A percentile compares a stretch with the other conserved stretches of the same genome.
phyloP scores from a whole-genome alignment of 192 early-diverging fungal genomes.

The Spizellomyces punctatus region DNA sequence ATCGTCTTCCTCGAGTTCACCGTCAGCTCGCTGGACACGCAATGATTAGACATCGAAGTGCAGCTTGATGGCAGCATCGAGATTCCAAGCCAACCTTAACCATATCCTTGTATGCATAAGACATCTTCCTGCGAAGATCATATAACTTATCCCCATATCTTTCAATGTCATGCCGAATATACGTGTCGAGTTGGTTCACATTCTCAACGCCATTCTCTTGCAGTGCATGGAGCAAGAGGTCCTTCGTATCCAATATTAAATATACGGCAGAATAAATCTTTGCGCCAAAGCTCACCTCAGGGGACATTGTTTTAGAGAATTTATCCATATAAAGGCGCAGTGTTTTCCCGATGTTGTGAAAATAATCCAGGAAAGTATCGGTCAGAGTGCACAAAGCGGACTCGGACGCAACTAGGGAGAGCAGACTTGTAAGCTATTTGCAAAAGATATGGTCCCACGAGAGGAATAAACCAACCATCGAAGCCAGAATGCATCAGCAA shows the following conservation, averaged over 20 bases:
- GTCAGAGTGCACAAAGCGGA: constrained; percentile 70
- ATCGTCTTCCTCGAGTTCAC: constrained; percentile 35
- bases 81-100: constrained; percentile 28
- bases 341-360: constrained; percentile 82
- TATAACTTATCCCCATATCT: constrained; percentile 69
- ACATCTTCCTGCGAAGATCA: constrained; percentile 77
- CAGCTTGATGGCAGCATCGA: too few species aligned
- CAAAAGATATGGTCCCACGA: not conserved
- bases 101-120: constrained; percentile 72
- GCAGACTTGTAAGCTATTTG: not conserved
- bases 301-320: constrained; percentile 69
- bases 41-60: too few species aligned
- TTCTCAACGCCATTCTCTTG: constrained; percentile 79
- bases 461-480: constrained; percentile 58
- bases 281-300: constrained; percentile 59
- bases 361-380: constrained; percentile 79
- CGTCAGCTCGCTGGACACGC: constrained; percentile 24
- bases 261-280: not conserved
- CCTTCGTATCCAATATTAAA: constrained; percentile 42
- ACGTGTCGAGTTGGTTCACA: constrained; percentile 71
- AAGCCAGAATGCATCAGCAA: constrained; percentile 88
- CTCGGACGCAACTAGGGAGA: constrained; percentile 48
- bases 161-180: constrained; percentile 79
- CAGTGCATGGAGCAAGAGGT: constrained; percentile 80
- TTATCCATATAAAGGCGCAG: constrained; percentile 78